Evolutionary conservation across 208 protist species (phyloP).

Genomic region (Leishmania tropica): DNA sequence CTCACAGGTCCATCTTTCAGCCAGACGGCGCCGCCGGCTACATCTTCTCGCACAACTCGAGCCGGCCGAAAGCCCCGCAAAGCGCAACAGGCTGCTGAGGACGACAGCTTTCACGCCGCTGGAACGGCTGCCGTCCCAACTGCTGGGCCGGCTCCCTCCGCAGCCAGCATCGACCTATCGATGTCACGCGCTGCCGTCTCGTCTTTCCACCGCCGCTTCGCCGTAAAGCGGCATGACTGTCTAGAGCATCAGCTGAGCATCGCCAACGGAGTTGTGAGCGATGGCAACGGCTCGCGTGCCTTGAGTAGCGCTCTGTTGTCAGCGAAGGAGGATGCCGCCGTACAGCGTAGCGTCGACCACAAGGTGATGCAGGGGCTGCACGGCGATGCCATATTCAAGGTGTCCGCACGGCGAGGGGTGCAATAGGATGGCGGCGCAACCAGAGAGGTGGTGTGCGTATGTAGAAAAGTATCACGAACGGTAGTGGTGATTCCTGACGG

Average conservation of each 20-base stretch:
- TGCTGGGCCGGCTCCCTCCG: neutral
- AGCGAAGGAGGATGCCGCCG: slow-evolving; percentile 29
- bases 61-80: neutral
- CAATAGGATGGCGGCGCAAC: neutral
- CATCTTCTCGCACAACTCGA: neutral
- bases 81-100: neutral
- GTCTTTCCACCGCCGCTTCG: slow-evolving; percentile 32
- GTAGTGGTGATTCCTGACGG: neutral
- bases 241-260: slow-evolving; percentile 18
- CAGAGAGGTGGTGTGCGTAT: no score
- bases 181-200: slow-evolving; percentile 17
- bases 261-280: slow-evolving; percentile 8
- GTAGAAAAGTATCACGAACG: neutral
- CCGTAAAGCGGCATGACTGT: slow-evolving; percentile 37
- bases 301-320: slow-evolving; percentile 11
- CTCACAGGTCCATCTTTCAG: neutral
- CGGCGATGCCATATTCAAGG: slow-evolving; percentile 53
- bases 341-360: slow-evolving; percentile 47
- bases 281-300: neutral
- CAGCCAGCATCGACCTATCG: neutral
- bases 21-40: neutral
- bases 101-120: neutral
- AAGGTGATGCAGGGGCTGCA: slow-evolving; percentile 49
- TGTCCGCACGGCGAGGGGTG: slow-evolving; percentile 13
- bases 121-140: neutral